A percentile compares a stretch with the other conserved stretches of the same genome.
Conservation (phyloP, 1,284 basidiomycete genomes). For the Leccinum huronense region DNA sequence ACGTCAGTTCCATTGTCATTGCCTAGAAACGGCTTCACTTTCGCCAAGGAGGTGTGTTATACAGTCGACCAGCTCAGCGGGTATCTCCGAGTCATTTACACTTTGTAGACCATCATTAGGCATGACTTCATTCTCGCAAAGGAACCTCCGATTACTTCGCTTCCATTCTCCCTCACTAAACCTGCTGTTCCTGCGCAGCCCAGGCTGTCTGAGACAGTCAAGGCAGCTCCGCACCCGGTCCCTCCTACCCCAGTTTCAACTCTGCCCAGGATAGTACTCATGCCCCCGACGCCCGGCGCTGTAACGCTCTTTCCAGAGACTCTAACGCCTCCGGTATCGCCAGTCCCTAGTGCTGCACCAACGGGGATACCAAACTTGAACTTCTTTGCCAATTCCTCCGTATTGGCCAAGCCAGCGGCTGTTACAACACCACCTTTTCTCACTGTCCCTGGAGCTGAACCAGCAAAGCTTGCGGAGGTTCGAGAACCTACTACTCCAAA, state of each 20-base stretch:
- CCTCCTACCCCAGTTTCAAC: slow-evolving; percentile 11
- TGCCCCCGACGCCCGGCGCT: slow-evolving; percentile 34
- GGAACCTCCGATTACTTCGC: slow-evolving; percentile 60
- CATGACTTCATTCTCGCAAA: slow-evolving; percentile 46
- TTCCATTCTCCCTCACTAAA: slow-evolving; percentile 65
- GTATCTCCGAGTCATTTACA: slow-evolving; percentile 11
- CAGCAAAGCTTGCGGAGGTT: slow-evolving; percentile 21
- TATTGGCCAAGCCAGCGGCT: slow-evolving; percentile 33
- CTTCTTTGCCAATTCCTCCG: slow-evolving; percentile 47
- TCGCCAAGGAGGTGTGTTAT: slow-evolving; percentile 58
- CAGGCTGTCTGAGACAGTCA: slow-evolving; percentile 4
- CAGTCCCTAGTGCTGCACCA: slow-evolving; percentile 8
- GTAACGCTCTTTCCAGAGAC: slow-evolving; percentile 21
- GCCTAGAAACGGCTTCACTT: slow-evolving; percentile 50
- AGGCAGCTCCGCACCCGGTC: slow-evolving; percentile 2
- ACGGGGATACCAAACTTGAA: slow-evolving; percentile 40
- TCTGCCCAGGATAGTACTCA: slow-evolving; percentile 28
- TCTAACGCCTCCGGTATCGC: slow-evolving; percentile 15
- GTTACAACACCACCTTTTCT: slow-evolving; percentile 12
- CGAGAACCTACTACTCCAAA: slow-evolving; percentile 11
- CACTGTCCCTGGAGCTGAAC: slow-evolving; percentile 10
- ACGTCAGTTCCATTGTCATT: too few species aligned
- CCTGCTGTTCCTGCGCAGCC: slow-evolving; percentile 21
- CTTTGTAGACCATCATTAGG: slow-evolving; percentile 34
- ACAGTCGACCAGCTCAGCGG: slow-evolving; percentile 1